Percentiles rank a stretch among this genome's conserved stretches.
phyloP scores from a whole-genome alignment of 2,329 filamentous ascomycete genomes.

The Aspergillus ibericus region DNA sequence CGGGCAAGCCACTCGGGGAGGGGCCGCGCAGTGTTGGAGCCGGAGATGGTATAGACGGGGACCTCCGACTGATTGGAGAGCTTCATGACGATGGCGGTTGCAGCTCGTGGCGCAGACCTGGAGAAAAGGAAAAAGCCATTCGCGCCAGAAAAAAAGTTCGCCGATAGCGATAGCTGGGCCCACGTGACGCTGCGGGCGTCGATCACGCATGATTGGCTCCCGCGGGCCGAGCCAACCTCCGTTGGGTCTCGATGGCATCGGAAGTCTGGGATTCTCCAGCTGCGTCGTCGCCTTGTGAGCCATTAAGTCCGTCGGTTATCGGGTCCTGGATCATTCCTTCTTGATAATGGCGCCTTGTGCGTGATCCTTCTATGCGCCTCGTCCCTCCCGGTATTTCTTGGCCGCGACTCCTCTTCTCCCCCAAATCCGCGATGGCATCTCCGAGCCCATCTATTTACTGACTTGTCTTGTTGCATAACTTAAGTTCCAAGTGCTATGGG shows the following conservation, averaged over 20 bases:
- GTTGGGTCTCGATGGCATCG: conserved; percentile 25
- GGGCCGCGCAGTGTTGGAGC: conserved; percentile 80
- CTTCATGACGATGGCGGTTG: conserved; percentile 41
- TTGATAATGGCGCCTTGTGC: neutral
- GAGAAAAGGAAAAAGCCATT: conserved; percentile 11
- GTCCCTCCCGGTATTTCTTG: neutral
- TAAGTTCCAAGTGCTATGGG: conserved; percentile 22
- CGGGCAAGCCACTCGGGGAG: conserved; percentile 94
- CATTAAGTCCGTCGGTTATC: neutral
- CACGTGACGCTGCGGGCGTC: conserved; percentile 31
- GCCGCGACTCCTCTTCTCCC: neutral
- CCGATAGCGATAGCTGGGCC: conserved; percentile 27
- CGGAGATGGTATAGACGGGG: conserved; percentile 92
- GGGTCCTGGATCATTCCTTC: neutral
- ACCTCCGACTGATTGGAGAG: conserved; percentile 70
- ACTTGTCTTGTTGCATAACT: conserved; percentile 12
- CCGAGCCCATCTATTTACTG: conserved; percentile 21
- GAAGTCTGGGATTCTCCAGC: conserved; percentile 13
- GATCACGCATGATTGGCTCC: conserved; percentile 31
- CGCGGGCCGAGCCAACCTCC: conserved; percentile 35
- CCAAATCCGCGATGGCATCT: conserved; percentile 18
- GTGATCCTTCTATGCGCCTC: conserved; percentile 4
- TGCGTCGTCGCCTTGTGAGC: conserved; percentile 6
- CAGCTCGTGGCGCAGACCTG: neutral
- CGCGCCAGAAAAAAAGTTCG: conserved; percentile 11